Base-by-base conservation (phyloP, 495 filamentous ascomycete species). In the Cryomyces minteri region DNA sequence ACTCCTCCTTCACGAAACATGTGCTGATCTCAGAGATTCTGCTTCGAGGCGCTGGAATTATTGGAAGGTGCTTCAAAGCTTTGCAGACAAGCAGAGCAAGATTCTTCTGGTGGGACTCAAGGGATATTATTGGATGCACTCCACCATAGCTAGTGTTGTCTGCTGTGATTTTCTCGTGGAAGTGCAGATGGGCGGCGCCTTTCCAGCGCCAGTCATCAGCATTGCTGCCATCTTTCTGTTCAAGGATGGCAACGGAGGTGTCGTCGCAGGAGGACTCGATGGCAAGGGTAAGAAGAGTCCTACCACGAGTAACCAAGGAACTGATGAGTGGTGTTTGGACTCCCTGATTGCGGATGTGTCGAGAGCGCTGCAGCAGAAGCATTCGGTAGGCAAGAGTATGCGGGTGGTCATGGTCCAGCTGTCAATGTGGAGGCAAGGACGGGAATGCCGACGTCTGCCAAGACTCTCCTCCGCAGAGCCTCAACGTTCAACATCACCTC, bases 241-340 rank as follows among this genome's bases (percentile, higher is more conserved):
- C 71, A 10, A 96, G 68, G 40, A 98, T 62, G 18, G 88, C 83
- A 5, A 98, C 86, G 38, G 82, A 88, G 1, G 88, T 94, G 65
- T 98, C 90, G 62, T 98, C 90, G 68, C 79, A 96, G n/a, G 88
- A 94, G 11, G 82, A 84, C 66, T 96, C 88, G 57, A 96, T 93
- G 12, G 84, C 88, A 32, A 96, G 76, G 0, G 83, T 88, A 11
- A 41, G 40, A 29, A 41, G 40, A 25, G 18, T 25, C 18, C 18
- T 25, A 2, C 18, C 18, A 25, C 2, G 18, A 25, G 18, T 25
- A 25, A 25, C 18, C 18, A 25, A 25, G 18, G 18, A 25, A 25
- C 18, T 25, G 18, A 25, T 25, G 18, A 25, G 18, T 25, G 18
- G 18, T 25, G 18, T 25, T 25, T 25, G 18, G 2, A 2, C 18